Evolutionary conservation across 2,329 filamentous ascomycete species (phyloP).

Genomic region (Fusarium graminum): DNA sequence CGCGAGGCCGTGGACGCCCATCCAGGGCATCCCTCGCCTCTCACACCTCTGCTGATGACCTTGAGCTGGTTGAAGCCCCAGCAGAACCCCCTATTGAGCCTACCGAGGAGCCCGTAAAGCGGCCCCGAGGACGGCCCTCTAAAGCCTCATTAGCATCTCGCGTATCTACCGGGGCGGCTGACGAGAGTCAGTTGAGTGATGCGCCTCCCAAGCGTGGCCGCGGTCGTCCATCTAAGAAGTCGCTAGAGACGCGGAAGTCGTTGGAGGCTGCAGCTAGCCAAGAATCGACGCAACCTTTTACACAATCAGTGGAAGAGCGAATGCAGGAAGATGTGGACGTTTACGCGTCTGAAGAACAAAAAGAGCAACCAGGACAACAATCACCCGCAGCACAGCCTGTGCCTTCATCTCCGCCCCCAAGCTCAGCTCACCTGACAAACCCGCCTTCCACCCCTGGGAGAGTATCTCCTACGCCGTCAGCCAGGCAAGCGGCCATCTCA

Average conservation of each 20-base stretch:
- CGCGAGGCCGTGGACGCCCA: constrained; percentile 49
- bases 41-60: constrained; percentile 45
- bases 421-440: constrained; percentile 39
- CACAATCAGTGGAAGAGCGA: constrained; percentile 30
- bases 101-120: constrained; percentile 45
- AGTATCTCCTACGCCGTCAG: constrained; percentile 61
- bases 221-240: constrained; percentile 52
- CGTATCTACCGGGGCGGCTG: constrained; percentile 35
- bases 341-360: constrained; percentile 27
- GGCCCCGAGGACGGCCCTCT: constrained; percentile 51
- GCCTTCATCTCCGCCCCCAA: constrained; percentile 41
- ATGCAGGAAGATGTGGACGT: constrained; percentile 39
- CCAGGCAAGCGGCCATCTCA: constrained; percentile 67
- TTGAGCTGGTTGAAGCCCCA: constrained; percentile 42
- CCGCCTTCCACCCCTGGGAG: constrained; percentile 60
- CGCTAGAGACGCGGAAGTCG: constrained; percentile 46
- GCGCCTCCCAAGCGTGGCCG: constrained; percentile 49
- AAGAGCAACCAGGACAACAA: constrained; percentile 31
- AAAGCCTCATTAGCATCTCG: constrained; percentile 50
- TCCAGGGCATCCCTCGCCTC: constrained; percentile 51
- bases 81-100: constrained; percentile 25
- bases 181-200: constrained; percentile 41
- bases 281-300: constrained; percentile 32
- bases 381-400: constrained; percentile 26
- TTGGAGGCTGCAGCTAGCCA: constrained; percentile 35